A percentile compares a stretch with the other conserved stretches of the same genome.
Conservation (phyloP, 371 early-diverging fungal genomes). For the Circinella minor region DNA sequence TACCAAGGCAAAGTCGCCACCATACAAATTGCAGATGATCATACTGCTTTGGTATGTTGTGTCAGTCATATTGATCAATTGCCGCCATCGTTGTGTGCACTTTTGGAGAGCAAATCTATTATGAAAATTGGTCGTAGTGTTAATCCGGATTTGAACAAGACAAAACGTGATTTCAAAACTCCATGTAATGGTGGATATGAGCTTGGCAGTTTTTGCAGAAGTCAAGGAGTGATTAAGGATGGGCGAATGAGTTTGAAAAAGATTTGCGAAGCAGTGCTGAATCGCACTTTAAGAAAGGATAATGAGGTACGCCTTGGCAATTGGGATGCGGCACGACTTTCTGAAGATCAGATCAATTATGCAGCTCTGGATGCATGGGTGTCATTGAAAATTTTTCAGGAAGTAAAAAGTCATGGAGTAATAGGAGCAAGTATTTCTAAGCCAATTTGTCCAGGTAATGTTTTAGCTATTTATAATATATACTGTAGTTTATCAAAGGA, state of each 20-base stretch:
- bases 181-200: not conserved
- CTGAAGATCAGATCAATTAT: not conserved
- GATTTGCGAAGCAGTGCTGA: not conserved
- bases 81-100: not conserved
- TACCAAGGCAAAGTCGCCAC: too few relatives aligned
- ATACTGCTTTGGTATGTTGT: too few relatives aligned
- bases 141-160: not conserved
- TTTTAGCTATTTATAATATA: too few relatives aligned
- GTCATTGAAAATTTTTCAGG: not conserved
- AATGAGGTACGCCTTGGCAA: not conserved
- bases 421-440: not conserved
- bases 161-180: not conserved
- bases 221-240: not conserved
- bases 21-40: too few relatives aligned
- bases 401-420: not conserved
- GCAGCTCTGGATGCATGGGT: not conserved
- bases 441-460: not conserved
- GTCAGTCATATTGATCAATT: too few relatives aligned
- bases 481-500: not conserved
- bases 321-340: not conserved
- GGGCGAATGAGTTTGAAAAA: not conserved
- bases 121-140: not conserved
- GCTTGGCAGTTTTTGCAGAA: not conserved
- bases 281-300: not conserved
- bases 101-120: not conserved